Evolutionary conservation across 2,329 filamentous ascomycete species (phyloP).

Genomic region (Dactylellina haptotyla): DNA sequence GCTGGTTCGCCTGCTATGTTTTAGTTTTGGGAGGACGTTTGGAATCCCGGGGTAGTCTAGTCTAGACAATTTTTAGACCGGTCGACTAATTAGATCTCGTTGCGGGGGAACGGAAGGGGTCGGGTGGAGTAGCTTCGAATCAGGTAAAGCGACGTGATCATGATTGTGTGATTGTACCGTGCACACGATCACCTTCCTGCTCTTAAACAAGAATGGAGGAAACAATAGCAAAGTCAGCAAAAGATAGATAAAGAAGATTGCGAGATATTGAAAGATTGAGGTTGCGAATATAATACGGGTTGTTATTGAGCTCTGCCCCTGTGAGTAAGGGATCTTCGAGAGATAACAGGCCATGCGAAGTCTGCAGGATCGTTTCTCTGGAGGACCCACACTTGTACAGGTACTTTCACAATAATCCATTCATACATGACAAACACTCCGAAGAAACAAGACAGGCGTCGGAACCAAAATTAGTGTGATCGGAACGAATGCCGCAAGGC

Average conservation of each 20-base stretch:
- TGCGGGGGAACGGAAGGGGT: slow-evolving; percentile 37
- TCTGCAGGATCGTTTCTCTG: slow-evolving; percentile 6
- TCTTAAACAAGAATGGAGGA: not conserved
- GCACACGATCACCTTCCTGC: not conserved
- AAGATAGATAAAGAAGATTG: not conserved
- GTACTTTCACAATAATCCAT: too few relatives aligned
- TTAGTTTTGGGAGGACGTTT: slow-evolving; percentile 6
- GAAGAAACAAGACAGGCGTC: slow-evolving; percentile 29
- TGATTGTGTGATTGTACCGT: slow-evolving; percentile 1
- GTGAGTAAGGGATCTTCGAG: slow-evolving; percentile 8
- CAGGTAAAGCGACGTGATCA: not conserved
- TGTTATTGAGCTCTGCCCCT: not conserved
- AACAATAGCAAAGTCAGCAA: not conserved
- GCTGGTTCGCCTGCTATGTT: not conserved
- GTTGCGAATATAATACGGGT: slow-evolving; percentile 9
- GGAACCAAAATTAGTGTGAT: slow-evolving; percentile 42
- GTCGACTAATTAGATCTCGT: slow-evolving; percentile 7
- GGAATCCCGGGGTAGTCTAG: slow-evolving; percentile 33
- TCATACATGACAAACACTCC: too few relatives aligned
- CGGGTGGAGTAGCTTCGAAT: slow-evolving; percentile 43
- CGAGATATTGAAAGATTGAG: not conserved
- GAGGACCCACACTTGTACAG: slow-evolving; percentile 29
- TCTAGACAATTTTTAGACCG: slow-evolving; percentile 11
- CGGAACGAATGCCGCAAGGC: slow-evolving; percentile 28
- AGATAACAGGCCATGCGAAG: slow-evolving; percentile 22